Evolutionary conservation across 306 rosid genomes (phyloP), one percentile per base, ranked within the genome.

Genomic region (Vigna mungo): DNA sequence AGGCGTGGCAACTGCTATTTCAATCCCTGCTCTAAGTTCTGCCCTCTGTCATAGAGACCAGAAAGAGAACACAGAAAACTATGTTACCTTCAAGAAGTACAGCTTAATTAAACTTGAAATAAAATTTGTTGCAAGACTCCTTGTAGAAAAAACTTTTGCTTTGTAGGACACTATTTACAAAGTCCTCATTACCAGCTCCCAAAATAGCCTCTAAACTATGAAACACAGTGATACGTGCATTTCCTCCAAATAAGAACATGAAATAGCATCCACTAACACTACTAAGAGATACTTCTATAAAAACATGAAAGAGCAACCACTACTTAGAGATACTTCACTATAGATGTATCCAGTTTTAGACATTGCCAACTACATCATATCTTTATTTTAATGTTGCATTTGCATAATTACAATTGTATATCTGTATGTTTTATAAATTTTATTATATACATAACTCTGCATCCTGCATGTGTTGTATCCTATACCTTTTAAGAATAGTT

Each of bases 1-100:
- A 54, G 97, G 97, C 34, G 97, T 92, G 74, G 97, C 97, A 82
- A 92, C 97, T 58, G 83, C 91, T 37, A 92, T 74, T 69, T 90
- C 87, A 67, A 92, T 93, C 80, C 97, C 93, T 23, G 96, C 87
- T 77, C 90, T 91, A 16, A 92, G 92, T 83, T 92, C 97, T 62
- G 92, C 87, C 86, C 96, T 88, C 97, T 92, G 72, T 55, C 72
- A 81, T 37, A 49, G 58, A 74, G 56, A 66, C 55, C 87, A 83
- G 62, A 77, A 72, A 76, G 43, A 76, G 53, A 70, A 27, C 63
- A 83, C 56, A 71, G 3, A 44, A 66, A 60, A 15, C 61, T 54
- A 59, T 17, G 48, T 72, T 18, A 18, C 37, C 32, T 20, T 56
- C 13, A 43, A 71, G 46, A 43, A 71, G 46, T 6, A 43, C 10